Evolutionary conservation across 352 stramenopile genomes (phyloP).

Genomic region (Phytophthora melonis): DNA sequence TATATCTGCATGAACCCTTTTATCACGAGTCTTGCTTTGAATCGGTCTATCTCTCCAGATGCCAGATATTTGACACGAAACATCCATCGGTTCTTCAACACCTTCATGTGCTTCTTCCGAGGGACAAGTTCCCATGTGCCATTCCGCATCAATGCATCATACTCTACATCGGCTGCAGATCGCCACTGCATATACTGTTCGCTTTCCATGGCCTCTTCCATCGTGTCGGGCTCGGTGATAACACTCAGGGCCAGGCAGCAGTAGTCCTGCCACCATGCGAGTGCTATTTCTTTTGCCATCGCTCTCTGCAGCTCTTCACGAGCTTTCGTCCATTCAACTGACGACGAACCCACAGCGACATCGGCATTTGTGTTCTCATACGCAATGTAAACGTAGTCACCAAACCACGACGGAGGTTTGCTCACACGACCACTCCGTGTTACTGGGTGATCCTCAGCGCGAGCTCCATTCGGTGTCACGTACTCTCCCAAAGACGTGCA

Average conservation of each 20-base stretch:
- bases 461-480: no score
- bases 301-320: constrained; percentile 7
- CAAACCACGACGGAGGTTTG: background rate
- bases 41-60: no score
- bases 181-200: background rate
- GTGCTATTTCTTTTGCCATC: constrained; percentile 16
- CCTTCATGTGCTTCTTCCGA: constrained; percentile 15
- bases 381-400: constrained; percentile 5
- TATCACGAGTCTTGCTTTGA: no score
- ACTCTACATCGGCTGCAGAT: background rate
- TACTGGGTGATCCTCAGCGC: background rate
- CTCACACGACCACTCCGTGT: constrained; percentile 9
- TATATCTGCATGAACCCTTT: no score
- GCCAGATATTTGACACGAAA: no score
- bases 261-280: constrained; percentile 12
- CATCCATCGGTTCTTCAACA: background rate
- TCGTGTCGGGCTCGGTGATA: background rate
- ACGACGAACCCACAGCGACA: background rate
- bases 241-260: background rate
- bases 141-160: constrained; percentile 2
- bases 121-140: constrained; percentile 7
- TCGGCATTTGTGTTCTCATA: background rate
- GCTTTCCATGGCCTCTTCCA: background rate
- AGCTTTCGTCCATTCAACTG: constrained; percentile 3
- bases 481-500: no score